phyloP scores from a whole-genome alignment of 768 basidiomycete species.

The Lactarius evosmus region DNA sequence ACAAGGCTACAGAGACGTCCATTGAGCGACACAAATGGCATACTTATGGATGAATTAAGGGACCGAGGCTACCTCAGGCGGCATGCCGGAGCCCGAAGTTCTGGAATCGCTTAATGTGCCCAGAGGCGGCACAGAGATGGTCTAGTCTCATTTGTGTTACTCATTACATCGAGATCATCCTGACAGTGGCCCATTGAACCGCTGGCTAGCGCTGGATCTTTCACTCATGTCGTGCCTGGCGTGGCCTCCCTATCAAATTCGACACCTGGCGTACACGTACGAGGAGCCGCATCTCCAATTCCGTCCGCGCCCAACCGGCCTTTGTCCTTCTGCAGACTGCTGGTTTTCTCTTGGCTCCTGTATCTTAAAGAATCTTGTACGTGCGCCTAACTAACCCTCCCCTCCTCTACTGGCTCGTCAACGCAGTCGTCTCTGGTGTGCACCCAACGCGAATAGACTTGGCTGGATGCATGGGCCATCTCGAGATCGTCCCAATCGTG shows the following conservation, averaged over 20 bases:
- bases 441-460: too few relatives aligned
- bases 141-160: not conserved
- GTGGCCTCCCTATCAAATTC: not conserved
- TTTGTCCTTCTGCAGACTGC: too few relatives aligned
- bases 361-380: too few relatives aligned
- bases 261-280: too few relatives aligned
- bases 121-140: not conserved
- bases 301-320: too few relatives aligned
- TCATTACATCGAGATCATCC: not conserved
- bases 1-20: constrained; percentile 12
- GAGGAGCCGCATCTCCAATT: too few relatives aligned
- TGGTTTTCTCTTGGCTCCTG: too few relatives aligned
- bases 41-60: not conserved
- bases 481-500: too few relatives aligned
- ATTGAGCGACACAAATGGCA: not conserved
- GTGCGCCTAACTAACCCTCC: too few relatives aligned
- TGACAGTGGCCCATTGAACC: not conserved
- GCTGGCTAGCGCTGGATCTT: not conserved
- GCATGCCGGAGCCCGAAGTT: not conserved
- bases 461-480: too few relatives aligned
- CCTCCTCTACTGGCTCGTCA: too few relatives aligned
- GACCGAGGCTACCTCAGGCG: not conserved
- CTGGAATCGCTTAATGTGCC: not conserved
- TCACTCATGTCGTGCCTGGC: not conserved
- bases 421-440: too few relatives aligned